These are phyloP conservation scores for Alternaria gaisen DNA, from an alignment of 2,329 filamentous ascomycete species.

Conservation along the genomic window DNA sequence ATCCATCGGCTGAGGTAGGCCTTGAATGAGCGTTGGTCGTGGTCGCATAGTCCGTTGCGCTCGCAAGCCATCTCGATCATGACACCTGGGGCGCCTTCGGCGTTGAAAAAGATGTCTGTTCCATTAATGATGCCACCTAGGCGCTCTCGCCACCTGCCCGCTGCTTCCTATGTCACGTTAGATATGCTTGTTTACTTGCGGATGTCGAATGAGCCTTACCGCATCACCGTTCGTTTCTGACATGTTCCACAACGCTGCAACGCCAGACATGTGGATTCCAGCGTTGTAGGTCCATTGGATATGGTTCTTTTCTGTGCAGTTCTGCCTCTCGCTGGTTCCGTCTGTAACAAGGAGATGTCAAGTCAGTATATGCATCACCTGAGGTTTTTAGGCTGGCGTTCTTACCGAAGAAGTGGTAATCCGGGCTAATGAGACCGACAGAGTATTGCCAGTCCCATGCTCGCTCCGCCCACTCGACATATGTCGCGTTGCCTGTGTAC, in stretches of 20 bases:
- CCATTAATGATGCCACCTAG: slow-evolving; percentile 44
- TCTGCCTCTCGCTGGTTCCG: slow-evolving; percentile 53
- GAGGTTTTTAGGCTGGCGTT: not conserved
- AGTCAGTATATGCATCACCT: not conserved
- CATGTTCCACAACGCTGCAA: slow-evolving; percentile 57
- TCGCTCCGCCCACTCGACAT: slow-evolving; percentile 67
- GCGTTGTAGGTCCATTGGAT: slow-evolving; percentile 59
- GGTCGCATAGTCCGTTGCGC: slow-evolving; percentile 53
- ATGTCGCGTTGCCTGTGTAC: slow-evolving; percentile 66
- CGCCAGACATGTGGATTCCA: slow-evolving; percentile 55
- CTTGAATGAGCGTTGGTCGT: slow-evolving; percentile 58
- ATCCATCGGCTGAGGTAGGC: slow-evolving; percentile 54
- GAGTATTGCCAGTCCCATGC: slow-evolving; percentile 64
- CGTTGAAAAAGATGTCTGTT: slow-evolving; percentile 54
- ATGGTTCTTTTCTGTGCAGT: slow-evolving; percentile 55
- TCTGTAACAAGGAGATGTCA: slow-evolving; percentile 20
- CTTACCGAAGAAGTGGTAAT: slow-evolving; percentile 52
- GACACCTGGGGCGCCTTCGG: slow-evolving; percentile 54
- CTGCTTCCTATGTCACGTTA: slow-evolving; percentile 23
- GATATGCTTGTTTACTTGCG: not conserved
- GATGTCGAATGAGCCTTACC: not conserved
- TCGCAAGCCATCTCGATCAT: slow-evolving; percentile 60
- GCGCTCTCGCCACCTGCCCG: slow-evolving; percentile 33
- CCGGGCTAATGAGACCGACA: slow-evolving; percentile 59
- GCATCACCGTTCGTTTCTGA: slow-evolving; percentile 49